These are phyloP conservation scores for Mrakia blollopis DNA, from an alignment of 768 basidiomycete species.

Conservation along the genomic window DNA sequence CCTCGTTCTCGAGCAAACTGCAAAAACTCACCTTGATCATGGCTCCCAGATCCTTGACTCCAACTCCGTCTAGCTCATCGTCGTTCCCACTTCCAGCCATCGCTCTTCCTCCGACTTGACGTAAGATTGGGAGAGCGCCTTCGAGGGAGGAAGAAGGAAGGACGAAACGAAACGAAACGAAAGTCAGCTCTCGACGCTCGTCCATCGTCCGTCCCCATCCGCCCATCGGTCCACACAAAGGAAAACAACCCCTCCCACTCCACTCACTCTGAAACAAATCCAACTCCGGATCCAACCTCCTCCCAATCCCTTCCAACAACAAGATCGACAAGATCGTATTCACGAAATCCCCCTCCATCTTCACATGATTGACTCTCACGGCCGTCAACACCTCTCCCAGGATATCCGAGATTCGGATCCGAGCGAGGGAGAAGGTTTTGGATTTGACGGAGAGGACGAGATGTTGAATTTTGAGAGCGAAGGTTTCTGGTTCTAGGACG, in stretches of 20 bases:
- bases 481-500: conserved; percentile 85
- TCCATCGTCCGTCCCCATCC: conserved; percentile 36
- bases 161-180: no score
- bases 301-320: conserved; percentile 89
- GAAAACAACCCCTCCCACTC: conserved; percentile 71
- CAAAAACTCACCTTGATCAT: conserved; percentile 69
- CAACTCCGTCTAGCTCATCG: conserved; percentile 37
- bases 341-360: conserved; percentile 97
- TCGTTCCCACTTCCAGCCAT: conserved; percentile 75
- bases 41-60: conserved; percentile 59
- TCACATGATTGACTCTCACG: conserved; percentile 88
- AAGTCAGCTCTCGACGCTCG: no score
- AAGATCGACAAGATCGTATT: conserved; percentile 95
- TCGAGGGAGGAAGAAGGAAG: no score
- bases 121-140: not conserved
- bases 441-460: conserved; percentile 87
- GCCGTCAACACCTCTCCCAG: conserved; percentile 79
- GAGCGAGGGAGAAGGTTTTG: conserved; percentile 89
- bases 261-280: conserved; percentile 94
- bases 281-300: conserved; percentile 82
- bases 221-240: conserved; percentile 75
- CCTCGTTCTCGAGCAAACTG: no score
- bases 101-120: conserved; percentile 45
- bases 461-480: conserved; percentile 96
- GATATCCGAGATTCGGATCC: conserved; percentile 92